phyloP scores from a whole-genome alignment of 2,329 filamentous ascomycete species.

The Penicillium sp. region DNA sequence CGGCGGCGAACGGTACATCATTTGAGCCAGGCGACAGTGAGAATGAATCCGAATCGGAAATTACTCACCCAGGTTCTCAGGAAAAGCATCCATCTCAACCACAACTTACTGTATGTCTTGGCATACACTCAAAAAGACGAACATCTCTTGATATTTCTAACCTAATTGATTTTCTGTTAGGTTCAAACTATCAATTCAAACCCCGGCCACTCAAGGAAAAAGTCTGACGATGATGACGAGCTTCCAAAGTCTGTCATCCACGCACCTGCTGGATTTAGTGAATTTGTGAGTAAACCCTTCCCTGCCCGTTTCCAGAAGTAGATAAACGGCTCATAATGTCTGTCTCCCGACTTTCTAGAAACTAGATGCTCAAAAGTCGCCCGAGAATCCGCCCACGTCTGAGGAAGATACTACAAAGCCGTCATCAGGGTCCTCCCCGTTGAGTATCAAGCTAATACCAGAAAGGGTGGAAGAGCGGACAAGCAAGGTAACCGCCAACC shows the following conservation, averaged over 20 bases:
- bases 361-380: conserved; percentile 10
- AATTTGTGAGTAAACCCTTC: conserved; percentile 65
- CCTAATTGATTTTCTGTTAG: conserved; percentile 26
- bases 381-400: conserved; percentile 18
- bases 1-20: conserved; percentile 7
- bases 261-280: conserved; percentile 79
- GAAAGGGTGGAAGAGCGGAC: conserved; percentile 1
- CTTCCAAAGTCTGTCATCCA: conserved; percentile 85
- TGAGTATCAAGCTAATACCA: conserved; percentile 11
- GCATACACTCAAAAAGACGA: neutral
- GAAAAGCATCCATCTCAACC: conserved; percentile 17
- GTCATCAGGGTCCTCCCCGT: conserved; percentile 1
- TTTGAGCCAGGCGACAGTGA: conserved; percentile 1
- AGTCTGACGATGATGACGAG: conserved; percentile 67
- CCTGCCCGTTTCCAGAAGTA: neutral
- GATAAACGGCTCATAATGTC: neutral
- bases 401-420: conserved; percentile 11
- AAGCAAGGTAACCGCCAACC: conserved; percentile 23
- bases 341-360: conserved; percentile 8
- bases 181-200: conserved; percentile 34
- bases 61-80: too few relatives aligned
- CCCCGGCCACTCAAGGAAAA: conserved; percentile 27
- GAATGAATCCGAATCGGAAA: neutral
- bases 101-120: conserved; percentile 32
- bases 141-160: too few relatives aligned